Evolutionary conservation across 768 basidiomycete genomes (phyloP).

Genomic region (Lyophyllum semitale): DNA sequence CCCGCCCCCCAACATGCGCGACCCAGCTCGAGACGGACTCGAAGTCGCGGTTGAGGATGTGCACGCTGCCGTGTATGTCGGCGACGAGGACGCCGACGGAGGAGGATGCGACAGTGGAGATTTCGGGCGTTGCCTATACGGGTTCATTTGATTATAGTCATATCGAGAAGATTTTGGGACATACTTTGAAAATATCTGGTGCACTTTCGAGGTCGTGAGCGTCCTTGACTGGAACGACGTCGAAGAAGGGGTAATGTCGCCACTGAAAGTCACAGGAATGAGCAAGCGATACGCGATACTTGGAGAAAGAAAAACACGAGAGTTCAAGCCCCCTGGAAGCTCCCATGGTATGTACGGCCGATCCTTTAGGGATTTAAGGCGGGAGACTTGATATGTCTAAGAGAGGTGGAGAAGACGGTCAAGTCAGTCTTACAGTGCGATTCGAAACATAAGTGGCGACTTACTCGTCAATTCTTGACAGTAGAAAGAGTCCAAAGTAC

Average conservation of each 20-base stretch:
- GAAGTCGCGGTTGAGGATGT: conserved; percentile 75
- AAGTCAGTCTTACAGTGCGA: too few species aligned
- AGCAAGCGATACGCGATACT: background rate
- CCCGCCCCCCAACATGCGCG: conserved; percentile 76
- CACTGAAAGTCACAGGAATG: conserved; percentile 47
- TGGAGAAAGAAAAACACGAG: background rate
- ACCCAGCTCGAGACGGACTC: conserved; percentile 74
- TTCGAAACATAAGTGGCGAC: too few species aligned
- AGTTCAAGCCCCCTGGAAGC: background rate
- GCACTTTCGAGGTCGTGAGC: conserved; percentile 71
- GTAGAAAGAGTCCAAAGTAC: too few species aligned
- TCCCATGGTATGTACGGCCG: background rate
- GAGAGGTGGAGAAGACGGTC: too few species aligned
- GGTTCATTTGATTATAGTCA: background rate
- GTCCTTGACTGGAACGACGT: conserved; percentile 75
- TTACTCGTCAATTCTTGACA: too few species aligned
- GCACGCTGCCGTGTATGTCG: conserved; percentile 83
- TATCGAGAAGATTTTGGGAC: background rate
- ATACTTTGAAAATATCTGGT: conserved; percentile 80
- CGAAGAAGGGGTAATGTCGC: conserved; percentile 91
- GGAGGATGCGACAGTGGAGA: conserved; percentile 68
- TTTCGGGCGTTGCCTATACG: conserved; percentile 62
- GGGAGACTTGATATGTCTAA: too few species aligned
- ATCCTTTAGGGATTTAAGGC: too few species aligned
- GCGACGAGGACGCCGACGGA: conserved; percentile 74